These are phyloP conservation scores for Obelidium mucronatum DNA, from an alignment of 192 early-diverging fungal species.

Conservation along the genomic window DNA sequence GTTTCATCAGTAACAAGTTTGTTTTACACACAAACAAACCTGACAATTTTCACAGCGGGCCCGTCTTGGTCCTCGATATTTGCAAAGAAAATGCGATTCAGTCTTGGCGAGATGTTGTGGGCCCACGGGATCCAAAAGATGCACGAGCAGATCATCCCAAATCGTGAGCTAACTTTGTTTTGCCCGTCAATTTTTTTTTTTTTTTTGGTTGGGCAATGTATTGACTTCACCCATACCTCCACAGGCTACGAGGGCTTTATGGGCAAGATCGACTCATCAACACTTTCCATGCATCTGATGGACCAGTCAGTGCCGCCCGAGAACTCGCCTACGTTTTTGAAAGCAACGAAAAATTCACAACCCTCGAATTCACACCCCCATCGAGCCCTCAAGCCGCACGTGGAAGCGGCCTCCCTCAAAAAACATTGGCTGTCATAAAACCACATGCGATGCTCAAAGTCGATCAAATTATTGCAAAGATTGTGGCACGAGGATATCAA, in stretches of 20 bases:
- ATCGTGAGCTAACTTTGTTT: constrained; percentile 46
- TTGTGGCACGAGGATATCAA: constrained; percentile 54
- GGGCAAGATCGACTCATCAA: constrained; percentile 64
- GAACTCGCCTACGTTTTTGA: constrained; percentile 56
- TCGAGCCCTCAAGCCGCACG: neutral
- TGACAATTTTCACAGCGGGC: constrained; percentile 42
- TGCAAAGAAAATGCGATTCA: constrained; percentile 56
- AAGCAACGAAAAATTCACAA: neutral
- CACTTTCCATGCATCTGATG: constrained; percentile 62
- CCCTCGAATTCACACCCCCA: constrained; percentile 21
- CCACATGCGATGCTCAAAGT: constrained; percentile 52
- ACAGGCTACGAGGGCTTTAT: constrained; percentile 57
- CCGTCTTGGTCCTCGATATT: constrained; percentile 58
- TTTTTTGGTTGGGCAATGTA: neutral
- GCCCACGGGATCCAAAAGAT: constrained; percentile 54
- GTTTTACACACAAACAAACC: neutral
- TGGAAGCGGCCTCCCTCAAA: constrained; percentile 39
- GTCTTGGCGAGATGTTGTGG: constrained; percentile 62
- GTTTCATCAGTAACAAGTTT: too few relatives aligned
- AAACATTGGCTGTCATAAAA: constrained; percentile 64
- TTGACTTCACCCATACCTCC: neutral
- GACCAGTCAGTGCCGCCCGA: constrained; percentile 44
- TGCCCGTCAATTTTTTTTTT: neutral
- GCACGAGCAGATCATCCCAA: constrained; percentile 57
- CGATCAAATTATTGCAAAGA: constrained; percentile 59